These are phyloP conservation scores for Trichothecium roseum DNA, from an alignment of 2,329 filamentous ascomycete genomes.

Conservation along the genomic window DNA sequence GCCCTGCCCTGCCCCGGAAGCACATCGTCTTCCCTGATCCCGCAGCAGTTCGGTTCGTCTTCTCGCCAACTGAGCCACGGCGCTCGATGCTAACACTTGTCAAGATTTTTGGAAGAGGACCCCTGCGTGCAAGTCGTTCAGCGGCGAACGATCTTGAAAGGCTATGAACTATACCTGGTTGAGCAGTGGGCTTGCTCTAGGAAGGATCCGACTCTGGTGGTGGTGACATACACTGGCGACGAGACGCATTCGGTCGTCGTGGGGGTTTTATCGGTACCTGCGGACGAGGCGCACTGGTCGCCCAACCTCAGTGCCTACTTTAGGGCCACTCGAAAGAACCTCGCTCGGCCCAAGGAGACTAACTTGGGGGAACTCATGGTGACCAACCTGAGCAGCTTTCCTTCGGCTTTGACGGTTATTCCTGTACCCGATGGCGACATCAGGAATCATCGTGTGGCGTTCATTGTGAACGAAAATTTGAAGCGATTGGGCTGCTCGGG, in stretches of 20 bases:
- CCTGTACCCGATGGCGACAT: constrained; percentile 80
- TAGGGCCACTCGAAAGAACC: constrained; percentile 72
- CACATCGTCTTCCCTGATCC: constrained; percentile 49
- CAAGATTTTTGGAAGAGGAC: constrained; percentile 77
- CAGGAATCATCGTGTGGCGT: constrained; percentile 66
- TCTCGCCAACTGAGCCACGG: not conserved
- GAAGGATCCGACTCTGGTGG: constrained; percentile 79
- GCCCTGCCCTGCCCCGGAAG: constrained; percentile 22
- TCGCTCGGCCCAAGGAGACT: constrained; percentile 76
- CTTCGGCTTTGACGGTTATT: constrained; percentile 87
- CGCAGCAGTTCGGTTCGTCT: constrained; percentile 39
- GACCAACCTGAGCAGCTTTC: constrained; percentile 86
- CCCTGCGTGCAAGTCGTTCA: constrained; percentile 64
- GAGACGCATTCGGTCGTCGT: constrained; percentile 67
- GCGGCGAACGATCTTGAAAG: constrained; percentile 57
- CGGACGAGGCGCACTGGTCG: constrained; percentile 72
- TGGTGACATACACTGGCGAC: constrained; percentile 89
- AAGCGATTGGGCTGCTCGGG: constrained; percentile 90
- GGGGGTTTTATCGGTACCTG: constrained; percentile 71
- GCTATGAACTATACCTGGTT: constrained; percentile 89
- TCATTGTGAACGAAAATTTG: constrained; percentile 89
- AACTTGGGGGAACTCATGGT: constrained; percentile 79
- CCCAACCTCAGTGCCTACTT: constrained; percentile 73
- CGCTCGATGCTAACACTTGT: not conserved
- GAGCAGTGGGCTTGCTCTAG: constrained; percentile 98